Evolutionary conservation across 805 yeast species (phyloP).

Genomic region (Pichia pseudocactophila): DNA sequence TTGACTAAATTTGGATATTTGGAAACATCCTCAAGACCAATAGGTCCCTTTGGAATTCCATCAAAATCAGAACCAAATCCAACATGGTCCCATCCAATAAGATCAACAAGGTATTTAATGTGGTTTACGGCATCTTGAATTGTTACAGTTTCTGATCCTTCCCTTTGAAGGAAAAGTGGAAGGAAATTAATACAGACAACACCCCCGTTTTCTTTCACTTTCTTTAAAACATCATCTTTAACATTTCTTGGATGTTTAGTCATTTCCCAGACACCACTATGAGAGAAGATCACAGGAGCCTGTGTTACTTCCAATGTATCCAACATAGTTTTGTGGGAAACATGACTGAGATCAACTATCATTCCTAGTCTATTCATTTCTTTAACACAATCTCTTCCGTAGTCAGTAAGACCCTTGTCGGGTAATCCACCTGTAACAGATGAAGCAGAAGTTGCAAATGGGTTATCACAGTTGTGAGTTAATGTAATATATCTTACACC

Average conservation of each 20-base stretch:
- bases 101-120: constrained; percentile 33
- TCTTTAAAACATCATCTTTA: constrained; percentile 36
- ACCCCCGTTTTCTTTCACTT: constrained; percentile 36
- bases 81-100: constrained; percentile 46
- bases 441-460: constrained; percentile 48
- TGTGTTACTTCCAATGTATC: constrained; percentile 33
- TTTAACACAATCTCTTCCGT: constrained; percentile 32
- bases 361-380: constrained; percentile 49
- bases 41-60: constrained; percentile 38
- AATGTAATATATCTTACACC: constrained; percentile 48
- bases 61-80: constrained; percentile 50
- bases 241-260: constrained; percentile 39
- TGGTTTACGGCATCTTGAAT: constrained; percentile 43
- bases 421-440: constrained; percentile 36
- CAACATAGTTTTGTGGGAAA: constrained; percentile 40
- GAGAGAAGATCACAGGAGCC: constrained; percentile 45
- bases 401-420: constrained; percentile 37
- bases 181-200: constrained; percentile 43
- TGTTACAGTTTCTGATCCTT: constrained; percentile 30
- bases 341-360: constrained; percentile 47
- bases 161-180: constrained; percentile 31
- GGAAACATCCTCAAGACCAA: constrained; percentile 46
- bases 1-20: constrained; percentile 43
- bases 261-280: constrained; percentile 36
- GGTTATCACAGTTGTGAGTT: constrained; percentile 50